These are phyloP conservation scores for Leccinum broughii DNA, from an alignment of 768 basidiomycete species.

Conservation along the genomic window DNA sequence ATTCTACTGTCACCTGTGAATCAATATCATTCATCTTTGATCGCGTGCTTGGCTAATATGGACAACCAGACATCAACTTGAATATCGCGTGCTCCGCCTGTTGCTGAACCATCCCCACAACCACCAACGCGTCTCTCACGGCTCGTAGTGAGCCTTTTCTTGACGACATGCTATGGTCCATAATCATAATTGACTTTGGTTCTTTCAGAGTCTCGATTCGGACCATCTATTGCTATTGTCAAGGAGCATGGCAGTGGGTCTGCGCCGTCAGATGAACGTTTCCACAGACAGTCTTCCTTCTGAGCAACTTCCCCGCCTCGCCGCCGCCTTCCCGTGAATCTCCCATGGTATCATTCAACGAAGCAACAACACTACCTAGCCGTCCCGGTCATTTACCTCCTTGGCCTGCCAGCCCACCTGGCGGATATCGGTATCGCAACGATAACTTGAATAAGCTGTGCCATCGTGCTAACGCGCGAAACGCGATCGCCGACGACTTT, in stretches of 20 bases:
- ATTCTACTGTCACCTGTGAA: conserved; percentile 15
- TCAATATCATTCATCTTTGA: not conserved
- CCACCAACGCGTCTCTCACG: conserved; percentile 15
- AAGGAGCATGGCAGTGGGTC: conserved; percentile 14
- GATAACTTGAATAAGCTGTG: no score
- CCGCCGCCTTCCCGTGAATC: no score
- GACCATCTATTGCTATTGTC: conserved; percentile 24
- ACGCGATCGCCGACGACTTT: no score
- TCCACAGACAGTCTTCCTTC: no score
- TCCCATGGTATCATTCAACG: no score
- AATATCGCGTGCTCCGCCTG: conserved; percentile 7
- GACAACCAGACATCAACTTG: conserved; percentile 8
- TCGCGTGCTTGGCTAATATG: conserved; percentile 1
- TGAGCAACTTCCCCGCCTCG: no score
- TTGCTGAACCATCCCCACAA: conserved; percentile 8
- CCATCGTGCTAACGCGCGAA: no score
- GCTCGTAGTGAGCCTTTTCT: conserved; percentile 14
- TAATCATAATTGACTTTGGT: not conserved
- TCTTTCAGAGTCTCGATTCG: conserved; percentile 31
- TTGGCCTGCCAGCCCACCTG: no score
- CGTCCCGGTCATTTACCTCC: no score
- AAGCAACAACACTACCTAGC: no score
- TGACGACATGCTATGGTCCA: not conserved
- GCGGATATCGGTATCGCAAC: no score
- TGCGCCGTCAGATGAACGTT: no score